Evolutionary conservation across 2,329 filamentous ascomycete species (phyloP).

Genomic region (Fonsecaea pedrosoi): DNA sequence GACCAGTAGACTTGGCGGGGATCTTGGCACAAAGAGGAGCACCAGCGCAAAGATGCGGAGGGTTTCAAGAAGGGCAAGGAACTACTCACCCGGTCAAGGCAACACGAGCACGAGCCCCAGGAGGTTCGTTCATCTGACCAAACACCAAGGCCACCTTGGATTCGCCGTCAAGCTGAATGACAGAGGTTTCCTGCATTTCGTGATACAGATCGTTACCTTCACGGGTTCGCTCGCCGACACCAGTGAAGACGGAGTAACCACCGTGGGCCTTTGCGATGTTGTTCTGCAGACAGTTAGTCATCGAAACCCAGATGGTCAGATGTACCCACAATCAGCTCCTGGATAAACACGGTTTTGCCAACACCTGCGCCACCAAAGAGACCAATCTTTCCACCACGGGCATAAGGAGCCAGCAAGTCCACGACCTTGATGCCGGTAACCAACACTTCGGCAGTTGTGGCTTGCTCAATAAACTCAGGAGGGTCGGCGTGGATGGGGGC

Average conservation of each 20-base stretch:
- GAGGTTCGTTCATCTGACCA: conserved; percentile 99
- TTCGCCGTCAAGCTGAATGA: conserved; percentile 98
- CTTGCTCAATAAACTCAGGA: conserved; percentile 92
- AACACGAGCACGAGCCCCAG: conserved; percentile 99
- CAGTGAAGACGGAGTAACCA: conserved; percentile 99
- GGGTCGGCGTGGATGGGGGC: conserved; percentile 93
- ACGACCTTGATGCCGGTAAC: conserved; percentile 99
- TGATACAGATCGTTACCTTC: conserved; percentile 99
- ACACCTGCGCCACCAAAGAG: conserved; percentile 99
- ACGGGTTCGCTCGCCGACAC: conserved; percentile 99
- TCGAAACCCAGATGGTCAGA: conserved; percentile 17
- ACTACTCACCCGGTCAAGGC: conserved; percentile 80
- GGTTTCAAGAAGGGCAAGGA: conserved; percentile 17
- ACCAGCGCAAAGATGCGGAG: not conserved
- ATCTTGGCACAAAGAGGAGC: too few relatives aligned
- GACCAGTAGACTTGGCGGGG: too few relatives aligned
- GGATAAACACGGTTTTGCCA: conserved; percentile 99
- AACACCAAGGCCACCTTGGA: conserved; percentile 99
- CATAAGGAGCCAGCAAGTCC: conserved; percentile 97
- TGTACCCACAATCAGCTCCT: conserved; percentile 84
- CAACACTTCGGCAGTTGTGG: conserved; percentile 93
- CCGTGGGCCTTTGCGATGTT: conserved; percentile 99
- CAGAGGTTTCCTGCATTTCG: conserved; percentile 99
- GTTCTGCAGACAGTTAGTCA: conserved; percentile 65
- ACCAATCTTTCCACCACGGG: conserved; percentile 99